phyloP scores from a whole-genome alignment of 257 asterid genomes.

The Petrea volubilis region DNA sequence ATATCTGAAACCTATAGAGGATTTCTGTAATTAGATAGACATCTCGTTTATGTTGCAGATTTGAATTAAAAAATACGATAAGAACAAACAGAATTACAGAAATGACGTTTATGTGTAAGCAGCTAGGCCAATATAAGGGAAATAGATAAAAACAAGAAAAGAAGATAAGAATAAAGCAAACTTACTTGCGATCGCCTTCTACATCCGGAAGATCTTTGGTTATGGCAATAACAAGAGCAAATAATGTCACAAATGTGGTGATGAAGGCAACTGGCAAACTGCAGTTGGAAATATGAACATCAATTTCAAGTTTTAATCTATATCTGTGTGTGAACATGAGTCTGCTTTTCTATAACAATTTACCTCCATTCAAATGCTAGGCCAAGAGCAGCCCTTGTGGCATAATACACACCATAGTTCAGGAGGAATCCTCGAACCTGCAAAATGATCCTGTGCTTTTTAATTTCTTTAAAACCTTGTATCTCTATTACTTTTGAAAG shows the following conservation, averaged over 20 bases:
- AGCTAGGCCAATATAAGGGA: constrained; percentile 1
- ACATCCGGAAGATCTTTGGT: constrained; percentile 99
- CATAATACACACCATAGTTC: constrained; percentile 92
- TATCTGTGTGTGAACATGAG: not conserved
- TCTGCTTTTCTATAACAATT: constrained; percentile 14
- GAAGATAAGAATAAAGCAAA: constrained; percentile 18
- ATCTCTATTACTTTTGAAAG: not conserved
- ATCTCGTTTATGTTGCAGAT: constrained; percentile 1
- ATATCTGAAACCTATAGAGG: constrained; percentile 83
- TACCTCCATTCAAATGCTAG: constrained; percentile 92
- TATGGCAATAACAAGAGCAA: constrained; percentile 97
- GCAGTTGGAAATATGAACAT: constrained; percentile 33
- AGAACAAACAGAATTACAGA: not conserved
- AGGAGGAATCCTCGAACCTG: constrained; percentile 98
- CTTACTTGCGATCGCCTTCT: constrained; percentile 99
- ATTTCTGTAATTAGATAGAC: constrained; percentile 18
- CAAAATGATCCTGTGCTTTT: constrained; percentile 19
- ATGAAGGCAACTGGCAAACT: constrained; percentile 98
- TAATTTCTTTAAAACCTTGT: constrained; percentile 1
- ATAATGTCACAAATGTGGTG: constrained; percentile 86
- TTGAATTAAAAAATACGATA: too few species aligned
- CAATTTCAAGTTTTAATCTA: not conserved
- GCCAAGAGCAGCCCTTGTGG: constrained; percentile 97
- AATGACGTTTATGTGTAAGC: not conserved
- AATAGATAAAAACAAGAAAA: constrained; percentile 14